Evolutionary conservation across 2,329 filamentous ascomycete species (phyloP), one percentile per base, ranked within the genome.

Genomic region (Trichoderma sp.): DNA sequence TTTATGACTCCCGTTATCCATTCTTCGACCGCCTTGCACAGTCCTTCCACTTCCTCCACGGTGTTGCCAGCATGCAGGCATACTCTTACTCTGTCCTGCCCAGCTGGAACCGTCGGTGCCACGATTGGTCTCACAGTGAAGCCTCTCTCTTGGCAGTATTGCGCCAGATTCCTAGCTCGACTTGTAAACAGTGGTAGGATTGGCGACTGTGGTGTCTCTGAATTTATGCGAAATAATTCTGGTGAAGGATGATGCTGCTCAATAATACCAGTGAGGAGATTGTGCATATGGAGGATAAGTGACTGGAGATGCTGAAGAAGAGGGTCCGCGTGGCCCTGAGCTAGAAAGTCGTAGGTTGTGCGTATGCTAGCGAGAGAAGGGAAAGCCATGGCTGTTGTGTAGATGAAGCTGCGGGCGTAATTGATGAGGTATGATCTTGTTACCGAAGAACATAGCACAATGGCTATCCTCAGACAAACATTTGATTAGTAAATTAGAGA

Each of bases 391-490:
- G 90, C 89, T 0, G 90, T 93, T 0, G 90, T 92, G 76, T 92
- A 94, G 66, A 93, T 92, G 52, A 93, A 79, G 1, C 86, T 89
- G n/a, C 90, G 86, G 0, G 91, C 90, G 74, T 93, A 93, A 75
- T 94, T 93, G 77, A 93, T 85, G 63, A 93, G 81, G 71, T 92
- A 93, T 1, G 86, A 79, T 28, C 89, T 82, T 0, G 88, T 86
- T 0, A 84, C 78, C 0, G 83, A 77, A 1, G 87, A 87, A 75
- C 89, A 91, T 0, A 93, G 81, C 1, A 93, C 80, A 24, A 89
- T 89, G 26, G 77, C 76, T 77, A 16, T 10, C 2, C 39, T n/a
- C 28, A 18, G 18, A 6, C 16, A 43, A 5, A 18, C 14, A 21
- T 18, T 46, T 3, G 3, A 18, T 46, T 32, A n/a, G 16, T 28